Percentiles rank a stretch among this genome's conserved stretches.
Evolutionary conservation across 2,329 filamentous ascomycete species (phyloP).

Genomic region (Pseudofabraea citricarpa): DNA sequence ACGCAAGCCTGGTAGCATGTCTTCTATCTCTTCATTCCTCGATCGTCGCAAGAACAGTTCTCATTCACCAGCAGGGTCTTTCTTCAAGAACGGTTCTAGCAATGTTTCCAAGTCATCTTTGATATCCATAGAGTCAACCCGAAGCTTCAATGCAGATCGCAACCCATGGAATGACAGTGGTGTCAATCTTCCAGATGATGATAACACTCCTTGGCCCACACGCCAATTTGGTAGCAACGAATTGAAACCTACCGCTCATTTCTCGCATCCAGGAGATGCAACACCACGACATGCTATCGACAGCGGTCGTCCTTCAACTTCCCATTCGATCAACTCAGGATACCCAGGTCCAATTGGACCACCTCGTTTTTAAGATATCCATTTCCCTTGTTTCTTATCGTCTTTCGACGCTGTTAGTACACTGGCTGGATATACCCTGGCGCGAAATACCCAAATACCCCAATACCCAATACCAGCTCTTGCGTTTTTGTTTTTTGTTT

Average conservation of each 20-base stretch:
- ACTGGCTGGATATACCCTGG: conserved; percentile 31
- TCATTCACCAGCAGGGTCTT: conserved; percentile 72
- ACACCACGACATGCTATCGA: conserved; percentile 83
- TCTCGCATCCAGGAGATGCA: conserved; percentile 71
- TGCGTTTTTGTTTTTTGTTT: conserved; percentile 21
- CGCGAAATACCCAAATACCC: conserved; percentile 30
- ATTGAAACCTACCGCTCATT: conserved; percentile 51
- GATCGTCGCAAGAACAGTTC: conserved; percentile 92
- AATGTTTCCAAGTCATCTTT: conserved; percentile 93
- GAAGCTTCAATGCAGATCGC: conserved; percentile 84
- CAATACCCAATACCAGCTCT: conserved; percentile 19
- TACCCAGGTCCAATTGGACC: conserved; percentile 89
- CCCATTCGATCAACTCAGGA: conserved; percentile 93
- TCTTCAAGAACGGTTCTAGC: conserved; percentile 88
- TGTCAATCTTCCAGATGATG: conserved; percentile 88
- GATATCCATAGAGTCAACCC: conserved; percentile 91
- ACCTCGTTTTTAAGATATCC: conserved; percentile 59
- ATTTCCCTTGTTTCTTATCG: conserved; percentile 26
- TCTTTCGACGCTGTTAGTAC: conserved; percentile 19
- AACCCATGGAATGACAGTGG: conserved; percentile 98
- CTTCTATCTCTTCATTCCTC: conserved; percentile 91
- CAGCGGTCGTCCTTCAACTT: conserved; percentile 88
- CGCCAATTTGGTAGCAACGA: conserved; percentile 60
- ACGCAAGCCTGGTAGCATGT: conserved; percentile 91
- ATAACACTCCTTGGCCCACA: conserved; percentile 56